These are phyloP conservation scores for Hansenula sp. DNA, from an alignment of 1,139 yeast genomes.

Conservation along the genomic window DNA sequence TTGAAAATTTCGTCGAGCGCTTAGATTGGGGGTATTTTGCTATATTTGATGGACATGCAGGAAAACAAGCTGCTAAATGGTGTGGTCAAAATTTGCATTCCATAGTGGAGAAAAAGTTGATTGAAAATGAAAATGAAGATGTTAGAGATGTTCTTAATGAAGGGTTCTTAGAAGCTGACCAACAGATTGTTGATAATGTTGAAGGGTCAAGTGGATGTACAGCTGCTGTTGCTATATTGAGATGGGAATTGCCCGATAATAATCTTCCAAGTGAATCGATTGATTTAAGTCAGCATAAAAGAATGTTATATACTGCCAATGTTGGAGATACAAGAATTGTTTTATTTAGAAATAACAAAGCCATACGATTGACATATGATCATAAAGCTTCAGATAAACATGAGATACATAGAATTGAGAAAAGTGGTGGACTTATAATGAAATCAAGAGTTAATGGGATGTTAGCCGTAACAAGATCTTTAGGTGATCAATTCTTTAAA, in stretches of 20 bases:
- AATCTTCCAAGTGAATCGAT: constrained; percentile 3
- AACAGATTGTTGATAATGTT: constrained; percentile 47
- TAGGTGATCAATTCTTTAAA: constrained; percentile 94
- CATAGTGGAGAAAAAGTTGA: constrained; percentile 28
- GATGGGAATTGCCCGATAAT: constrained; percentile 68
- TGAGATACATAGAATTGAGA: constrained; percentile 72
- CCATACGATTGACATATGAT: constrained; percentile 82
- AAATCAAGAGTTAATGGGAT: constrained; percentile 94
- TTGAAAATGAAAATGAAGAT: constrained; percentile 36
- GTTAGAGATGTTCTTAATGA: constrained; percentile 53
- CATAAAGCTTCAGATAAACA: constrained; percentile 85
- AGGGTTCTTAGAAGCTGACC: constrained; percentile 72
- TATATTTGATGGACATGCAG: constrained; percentile 97
- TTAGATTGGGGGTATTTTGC: constrained; percentile 96
- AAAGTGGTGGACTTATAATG: constrained; percentile 82
- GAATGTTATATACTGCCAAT: constrained; percentile 89
- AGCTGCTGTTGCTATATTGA: constrained; percentile 87
- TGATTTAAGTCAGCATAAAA: constrained; percentile 38
- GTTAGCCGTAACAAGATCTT: constrained; percentile 87
- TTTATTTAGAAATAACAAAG: constrained; percentile 65
- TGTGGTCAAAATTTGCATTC: constrained; percentile 83
- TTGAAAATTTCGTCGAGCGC: constrained; percentile 85
- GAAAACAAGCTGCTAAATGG: constrained; percentile 91
- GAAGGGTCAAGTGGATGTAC: constrained; percentile 86
- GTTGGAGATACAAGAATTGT: constrained; percentile 93